A percentile compares a stretch with the other conserved stretches of the same genome.
Conservation (phyloP, 495 filamentous ascomycete genomes). For the Chaetomium tenue region DNA sequence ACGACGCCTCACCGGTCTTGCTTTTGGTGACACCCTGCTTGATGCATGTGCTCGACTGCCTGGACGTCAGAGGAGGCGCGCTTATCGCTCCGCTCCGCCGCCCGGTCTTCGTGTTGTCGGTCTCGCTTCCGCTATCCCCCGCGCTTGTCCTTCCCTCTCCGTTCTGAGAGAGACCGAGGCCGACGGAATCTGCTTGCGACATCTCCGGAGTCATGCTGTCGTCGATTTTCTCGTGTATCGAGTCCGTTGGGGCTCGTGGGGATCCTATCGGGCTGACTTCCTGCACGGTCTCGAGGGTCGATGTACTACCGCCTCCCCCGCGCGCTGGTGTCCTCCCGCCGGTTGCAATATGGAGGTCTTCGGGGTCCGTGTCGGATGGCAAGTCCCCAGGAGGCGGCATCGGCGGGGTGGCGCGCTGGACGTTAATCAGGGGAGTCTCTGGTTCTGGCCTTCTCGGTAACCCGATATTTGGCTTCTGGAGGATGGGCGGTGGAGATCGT, state of each 20-base stretch:
- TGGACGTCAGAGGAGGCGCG: constrained; percentile 43
- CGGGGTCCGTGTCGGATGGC: constrained; percentile 50
- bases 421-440: constrained; percentile 53
- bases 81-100: constrained; percentile 36
- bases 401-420: constrained; percentile 53
- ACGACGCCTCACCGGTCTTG: constrained; percentile 70
- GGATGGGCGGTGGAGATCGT: constrained; percentile 64
- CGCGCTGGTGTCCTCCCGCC: constrained; percentile 66
- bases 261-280: constrained; percentile 82
- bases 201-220: constrained; percentile 48
- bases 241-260: constrained; percentile 54
- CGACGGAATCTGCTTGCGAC: constrained; percentile 39
- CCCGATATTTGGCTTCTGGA: constrained; percentile 42
- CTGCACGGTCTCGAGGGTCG: constrained; percentile 86
- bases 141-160: constrained; percentile 36
- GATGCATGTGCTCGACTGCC: constrained; percentile 46
- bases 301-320: constrained; percentile 61
- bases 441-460: constrained; percentile 48
- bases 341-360: constrained; percentile 52
- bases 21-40: constrained; percentile 46
- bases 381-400: constrained; percentile 39
- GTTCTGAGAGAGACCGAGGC: constrained; percentile 35
- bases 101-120: constrained; percentile 46
- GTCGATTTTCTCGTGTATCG: constrained; percentile 49
- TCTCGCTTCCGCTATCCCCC: constrained; percentile 64